Evolutionary conservation across 495 filamentous ascomycete species (phyloP), one percentile per base, ranked within the genome.

Genomic region (Penicillium nucicola): DNA sequence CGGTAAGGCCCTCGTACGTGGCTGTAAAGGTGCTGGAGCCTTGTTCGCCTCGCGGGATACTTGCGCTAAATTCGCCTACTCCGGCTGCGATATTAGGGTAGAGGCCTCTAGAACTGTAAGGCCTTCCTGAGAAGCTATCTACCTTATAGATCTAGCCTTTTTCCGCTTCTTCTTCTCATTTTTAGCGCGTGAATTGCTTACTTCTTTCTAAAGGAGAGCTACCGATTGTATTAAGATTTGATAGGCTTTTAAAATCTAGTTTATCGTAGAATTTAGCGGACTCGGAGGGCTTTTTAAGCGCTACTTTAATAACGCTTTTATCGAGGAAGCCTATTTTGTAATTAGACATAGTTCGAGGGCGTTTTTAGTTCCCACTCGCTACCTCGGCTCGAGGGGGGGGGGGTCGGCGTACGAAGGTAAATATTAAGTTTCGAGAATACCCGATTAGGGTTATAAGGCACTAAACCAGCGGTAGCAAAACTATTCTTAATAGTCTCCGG

Each of bases 341-440:
- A 38, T 39, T 52, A 20, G 8, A 32, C 7, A 7, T n/a, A 32
- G 12, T 45, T 45, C 33, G 32, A 33, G 25, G 45, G 41, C 14
- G 39, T 38, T 37, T 44, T 23, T 32, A 14, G 28, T 7, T 4
- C 3, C 11, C 5, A 30, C n/a, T 41, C 28, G 31, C 42, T 53
- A 7, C 4, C 13, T 28, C 20, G 45, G 32, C 41, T 41, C 3
- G 9, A 12, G 19, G 46, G 45, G 12, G 46, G 45, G 12, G 53
- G 33, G 13, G 45, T 50, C 11, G n/a, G 45, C 6, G 53, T 55
- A 5, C 23, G 15, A 32, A 50, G 36, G n/a, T 30, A 20, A 40
- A 45, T 41, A 50, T 37, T 37, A 42, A 45, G 53, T 34, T 50
- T 25, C 45, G 28, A 18, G 12, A 45, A 11, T 25, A 55, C 53